Base-by-base conservation (phyloP, 2,329 filamentous ascomycete genomes). In the Alternaria gansuensis region DNA sequence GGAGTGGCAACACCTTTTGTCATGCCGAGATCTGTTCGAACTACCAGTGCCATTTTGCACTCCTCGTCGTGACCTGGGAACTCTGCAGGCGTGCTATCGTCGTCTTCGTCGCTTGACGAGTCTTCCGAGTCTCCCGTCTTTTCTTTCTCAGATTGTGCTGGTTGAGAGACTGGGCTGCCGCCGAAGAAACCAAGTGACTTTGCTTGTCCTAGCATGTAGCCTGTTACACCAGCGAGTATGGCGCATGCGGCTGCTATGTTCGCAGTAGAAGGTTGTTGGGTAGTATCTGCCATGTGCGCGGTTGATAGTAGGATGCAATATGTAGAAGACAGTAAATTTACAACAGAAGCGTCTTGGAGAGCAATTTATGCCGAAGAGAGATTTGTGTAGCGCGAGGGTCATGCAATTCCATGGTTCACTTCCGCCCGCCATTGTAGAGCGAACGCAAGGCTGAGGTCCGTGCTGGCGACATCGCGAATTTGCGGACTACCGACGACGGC, bases 11-110 rank as follows among this genome's bases (percentile, higher is more conserved):
- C 82, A 95, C 94, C 94, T 81, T 97, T 98, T 9, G 91, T 95
- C 95, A 99, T 99, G 70, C 94, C 94, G 71, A 99, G 79, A 80
- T 99, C 95, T 17, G 92, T 97, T 74, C 95, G 83, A 54, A 98
- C 94, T 4, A 97, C 92, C 33, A 99, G 82, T 13, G 97, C 92
- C 57, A 98, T 83, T 81, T 98, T 98, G 82, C 94, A 97, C 78
- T 97, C 93, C 78, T 97, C 93, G 24, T 81, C 83, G 44, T 78
- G 81, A 21, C 69, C 77, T 11, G 75, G 76, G 60, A 85, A 87
- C 8, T 78, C 74, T 73, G 75, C 62, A 73, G 72, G 77, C 79
- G 72, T 24, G 13, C 61, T 68, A 46, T 67, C 63, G 46, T 76
- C 66, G 17, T 70, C 73, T 17, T 73, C 68, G 24, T 67, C 72